Evolutionary conservation across 2,329 filamentous ascomycete species (phyloP).

Genomic region (Hymenotorrendiella dingleyae): DNA sequence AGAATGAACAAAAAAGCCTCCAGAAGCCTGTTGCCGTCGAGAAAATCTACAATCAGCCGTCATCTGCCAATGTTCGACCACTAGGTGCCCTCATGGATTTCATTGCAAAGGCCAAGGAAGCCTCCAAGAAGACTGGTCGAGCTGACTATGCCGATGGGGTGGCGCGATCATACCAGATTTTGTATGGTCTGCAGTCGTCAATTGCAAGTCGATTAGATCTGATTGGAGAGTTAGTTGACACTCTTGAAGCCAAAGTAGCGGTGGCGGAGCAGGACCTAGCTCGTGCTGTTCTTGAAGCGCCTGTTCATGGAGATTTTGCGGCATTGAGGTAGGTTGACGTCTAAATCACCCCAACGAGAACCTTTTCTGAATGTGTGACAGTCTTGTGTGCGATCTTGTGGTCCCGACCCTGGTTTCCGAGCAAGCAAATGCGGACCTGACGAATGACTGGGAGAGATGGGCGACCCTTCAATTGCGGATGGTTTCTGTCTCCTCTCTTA

Average conservation of each 20-base stretch:
- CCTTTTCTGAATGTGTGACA: slow-evolving; percentile 10
- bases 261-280: slow-evolving; percentile 61
- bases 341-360: not conserved
- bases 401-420: slow-evolving; percentile 9
- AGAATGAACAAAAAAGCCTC: not conserved
- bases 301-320: slow-evolving; percentile 65
- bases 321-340: slow-evolving; percentile 55
- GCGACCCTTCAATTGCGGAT: slow-evolving; percentile 46
- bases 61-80: not conserved
- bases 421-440: slow-evolving; percentile 1
- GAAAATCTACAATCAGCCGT: not conserved
- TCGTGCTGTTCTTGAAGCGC: slow-evolving; percentile 57
- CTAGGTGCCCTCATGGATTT: slow-evolving; percentile 39
- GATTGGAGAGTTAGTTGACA: slow-evolving; percentile 50
- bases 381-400: slow-evolving; percentile 24
- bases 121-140: slow-evolving; percentile 66
- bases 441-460: slow-evolving; percentile 8
- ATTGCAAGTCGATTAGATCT: slow-evolving; percentile 42
- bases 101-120: slow-evolving; percentile 45
- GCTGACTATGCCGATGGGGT: slow-evolving; percentile 92
- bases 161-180: slow-evolving; percentile 66
- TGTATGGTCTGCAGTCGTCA: slow-evolving; percentile 51
- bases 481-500: slow-evolving; percentile 53
- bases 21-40: not conserved
- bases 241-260: slow-evolving; percentile 58